phyloP scores from a whole-genome alignment of 305 asterid species.

The Fraxinus ornus region DNA sequence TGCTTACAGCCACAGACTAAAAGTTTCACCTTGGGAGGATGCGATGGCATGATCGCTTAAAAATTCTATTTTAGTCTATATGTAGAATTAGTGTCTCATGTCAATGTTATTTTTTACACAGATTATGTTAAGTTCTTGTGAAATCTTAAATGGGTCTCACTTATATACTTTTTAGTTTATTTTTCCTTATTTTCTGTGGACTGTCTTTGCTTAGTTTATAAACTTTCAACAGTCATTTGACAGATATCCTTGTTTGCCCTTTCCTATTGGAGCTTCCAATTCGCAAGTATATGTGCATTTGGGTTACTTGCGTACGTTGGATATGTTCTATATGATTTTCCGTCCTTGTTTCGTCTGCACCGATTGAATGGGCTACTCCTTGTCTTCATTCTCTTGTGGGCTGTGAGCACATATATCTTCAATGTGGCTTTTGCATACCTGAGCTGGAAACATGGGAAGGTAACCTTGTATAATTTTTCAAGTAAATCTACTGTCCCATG shows the following conservation, averaged over 20 bases:
- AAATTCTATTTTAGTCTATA: background rate
- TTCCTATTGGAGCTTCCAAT: constrained; percentile 98
- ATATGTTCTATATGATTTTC: constrained; percentile 79
- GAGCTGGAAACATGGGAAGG: constrained; percentile 93
- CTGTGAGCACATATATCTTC: constrained; percentile 91
- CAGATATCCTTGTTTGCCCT: constrained; percentile 93
- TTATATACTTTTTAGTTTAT: background rate
- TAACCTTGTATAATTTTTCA: constrained; percentile 35
- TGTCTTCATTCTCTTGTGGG: constrained; percentile 98
- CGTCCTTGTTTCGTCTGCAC: constrained; percentile 88
- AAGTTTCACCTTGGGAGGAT: background rate
- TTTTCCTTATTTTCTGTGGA: constrained; percentile 17
- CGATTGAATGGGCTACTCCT: constrained; percentile 93
- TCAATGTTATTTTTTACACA: background rate
- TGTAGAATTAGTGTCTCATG: background rate
- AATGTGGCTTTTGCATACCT: constrained; percentile 87
- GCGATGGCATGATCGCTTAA: background rate
- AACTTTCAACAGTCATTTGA: constrained; percentile 52
- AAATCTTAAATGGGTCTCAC: background rate
- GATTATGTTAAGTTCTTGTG: background rate
- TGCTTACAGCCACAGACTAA: background rate
- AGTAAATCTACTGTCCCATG: constrained; percentile 17
- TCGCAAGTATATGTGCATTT: constrained; percentile 97
- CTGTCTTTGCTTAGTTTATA: constrained; percentile 36
- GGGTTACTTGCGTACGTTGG: constrained; percentile 95